Percentiles rank a stretch among this genome's conserved stretches.
Evolutionary conservation across 345 rosid genomes (phyloP).

Genomic region (Hypericum perforatum): DNA sequence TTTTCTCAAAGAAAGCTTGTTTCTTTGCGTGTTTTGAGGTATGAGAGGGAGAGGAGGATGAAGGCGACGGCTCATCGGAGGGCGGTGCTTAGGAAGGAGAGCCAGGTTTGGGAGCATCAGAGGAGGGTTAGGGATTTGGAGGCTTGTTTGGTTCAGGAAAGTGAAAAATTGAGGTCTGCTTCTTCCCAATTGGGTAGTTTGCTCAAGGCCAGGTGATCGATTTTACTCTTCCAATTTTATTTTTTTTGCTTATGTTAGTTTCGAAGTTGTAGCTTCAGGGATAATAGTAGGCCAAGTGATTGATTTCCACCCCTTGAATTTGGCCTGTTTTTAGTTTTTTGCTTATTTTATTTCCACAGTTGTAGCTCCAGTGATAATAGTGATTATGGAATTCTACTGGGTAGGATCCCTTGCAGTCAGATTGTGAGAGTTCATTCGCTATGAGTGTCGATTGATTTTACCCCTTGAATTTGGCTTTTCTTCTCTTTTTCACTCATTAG

Average conservation of each 20-base stretch:
- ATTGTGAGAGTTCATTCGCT: no score
- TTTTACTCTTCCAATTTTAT: neutral
- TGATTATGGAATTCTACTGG: no score
- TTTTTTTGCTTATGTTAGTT: neutral
- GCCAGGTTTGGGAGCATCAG: slow-evolving; percentile 44
- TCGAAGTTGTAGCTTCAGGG: neutral
- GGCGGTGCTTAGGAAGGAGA: slow-evolving; percentile 62
- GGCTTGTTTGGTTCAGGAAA: slow-evolving; percentile 34
- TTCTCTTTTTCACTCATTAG: no score
- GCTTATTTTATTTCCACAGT: neutral
- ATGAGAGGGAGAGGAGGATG: slow-evolving; percentile 59
- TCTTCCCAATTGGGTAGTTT: slow-evolving; percentile 38
- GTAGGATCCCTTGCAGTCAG: no score
- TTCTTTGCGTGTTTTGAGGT: slow-evolving; percentile 26
- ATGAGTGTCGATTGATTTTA: no score
- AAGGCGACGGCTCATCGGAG: slow-evolving; percentile 43
- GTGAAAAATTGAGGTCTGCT: slow-evolving; percentile 32
- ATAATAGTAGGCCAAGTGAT: neutral
- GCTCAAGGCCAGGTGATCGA: slow-evolving; percentile 52
- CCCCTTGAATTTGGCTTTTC: no score
- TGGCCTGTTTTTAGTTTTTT: no score
- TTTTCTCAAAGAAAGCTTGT: neutral
- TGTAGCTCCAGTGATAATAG: neutral
- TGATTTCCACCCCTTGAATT: no score
- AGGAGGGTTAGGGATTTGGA: slow-evolving; percentile 48